Base-by-base conservation (phyloP, 2,329 filamentous ascomycete genomes). In the Aspergillus fumigatiaffinis region DNA sequence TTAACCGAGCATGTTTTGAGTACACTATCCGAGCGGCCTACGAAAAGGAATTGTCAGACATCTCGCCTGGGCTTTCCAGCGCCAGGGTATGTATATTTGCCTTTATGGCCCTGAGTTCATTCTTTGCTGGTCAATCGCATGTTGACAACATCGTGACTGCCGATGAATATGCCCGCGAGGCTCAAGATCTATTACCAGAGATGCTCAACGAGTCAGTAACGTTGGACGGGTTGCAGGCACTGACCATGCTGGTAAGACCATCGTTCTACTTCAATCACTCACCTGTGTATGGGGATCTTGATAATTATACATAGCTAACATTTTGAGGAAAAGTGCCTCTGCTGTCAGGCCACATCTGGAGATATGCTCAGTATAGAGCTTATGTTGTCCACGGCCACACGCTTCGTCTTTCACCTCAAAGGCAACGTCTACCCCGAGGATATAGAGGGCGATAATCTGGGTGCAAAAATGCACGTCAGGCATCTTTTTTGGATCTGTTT, bases 401-500 rank as follows among this genome's bases (percentile, higher is more conserved):
- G 59, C 23, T 59, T 59, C 49, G 38, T 54, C 25, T 57, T 52
- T n/a, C 56, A 61, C 12, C 54, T 61, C 7, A 50, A 55, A n/a
- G 59, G 59, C 7, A 44, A 59, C 32, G 51, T 59, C 14, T 32
- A 21, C 2, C 35, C 56, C 20, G 44, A 20, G 2, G 29, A 49
- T 26, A 20, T 35, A 3, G 23, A 56, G 25, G 23, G 29, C 12
- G 38, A 29, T 6, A 41, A 42, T 2, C 42, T 54, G 17, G 25
- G n/a, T n/a, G 28, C 21, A 3, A 44, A 52, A n/a, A 17, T 32
- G 5, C 53, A 61, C 41, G 42, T 51, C 12, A 54, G 57, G 1
- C 46, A 42, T 4, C 49, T 61, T 10, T 61, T 61, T 28, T 61
- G 59, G 59, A 41, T 61, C 26, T 48, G 53, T 50, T 61, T 52